A percentile compares a stretch with the other conserved stretches of the same genome.
phyloP scores from a whole-genome alignment of 345 rosid genomes.

The Melastoma malabathricum region DNA sequence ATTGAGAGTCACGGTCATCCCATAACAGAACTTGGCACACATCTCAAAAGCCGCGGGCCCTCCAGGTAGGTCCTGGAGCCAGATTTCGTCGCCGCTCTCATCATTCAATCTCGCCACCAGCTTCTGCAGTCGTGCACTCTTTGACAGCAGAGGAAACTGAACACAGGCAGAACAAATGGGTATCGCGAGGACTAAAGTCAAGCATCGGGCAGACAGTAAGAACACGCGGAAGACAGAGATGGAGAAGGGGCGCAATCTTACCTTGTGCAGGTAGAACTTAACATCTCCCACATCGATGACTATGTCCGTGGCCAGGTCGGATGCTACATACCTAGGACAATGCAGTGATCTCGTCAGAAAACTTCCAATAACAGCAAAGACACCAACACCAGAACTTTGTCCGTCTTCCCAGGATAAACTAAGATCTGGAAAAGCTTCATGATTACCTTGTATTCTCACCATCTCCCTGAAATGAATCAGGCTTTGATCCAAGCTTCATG shows the following conservation, averaged over 20 bases:
- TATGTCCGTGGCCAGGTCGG: conserved; percentile 70
- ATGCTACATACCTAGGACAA: conserved; percentile 45
- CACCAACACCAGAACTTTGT: too few relatives aligned
- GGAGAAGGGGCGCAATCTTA: conserved; percentile 6
- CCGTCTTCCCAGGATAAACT: too few relatives aligned
- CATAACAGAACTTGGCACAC: conserved; percentile 94
- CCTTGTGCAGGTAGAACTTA: conserved; percentile 86
- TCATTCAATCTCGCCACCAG: conserved; percentile 37
- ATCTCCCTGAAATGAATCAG: too few relatives aligned
- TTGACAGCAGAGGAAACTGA: conserved; percentile 93
- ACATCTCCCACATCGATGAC: conserved; percentile 55
- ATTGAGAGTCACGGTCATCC: conserved; percentile 73
- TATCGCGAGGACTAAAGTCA: background rate
- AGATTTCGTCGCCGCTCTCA: conserved; percentile 44
- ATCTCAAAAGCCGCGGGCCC: conserved; percentile 83
- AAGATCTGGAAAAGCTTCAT: too few relatives aligned
- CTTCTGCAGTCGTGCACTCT: conserved; percentile 59
- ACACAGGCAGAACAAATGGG: background rate
- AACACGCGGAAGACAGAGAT: background rate
- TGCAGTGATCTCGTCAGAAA: background rate
- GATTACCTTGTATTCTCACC: too few relatives aligned
- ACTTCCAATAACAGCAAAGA: too few relatives aligned
- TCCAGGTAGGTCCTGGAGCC: conserved; percentile 61
- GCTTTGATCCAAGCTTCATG: too few relatives aligned
- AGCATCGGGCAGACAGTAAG: background rate